Evolutionary conservation across 805 yeast species (phyloP).

Genomic region (Metschnikowia colocasiae): DNA sequence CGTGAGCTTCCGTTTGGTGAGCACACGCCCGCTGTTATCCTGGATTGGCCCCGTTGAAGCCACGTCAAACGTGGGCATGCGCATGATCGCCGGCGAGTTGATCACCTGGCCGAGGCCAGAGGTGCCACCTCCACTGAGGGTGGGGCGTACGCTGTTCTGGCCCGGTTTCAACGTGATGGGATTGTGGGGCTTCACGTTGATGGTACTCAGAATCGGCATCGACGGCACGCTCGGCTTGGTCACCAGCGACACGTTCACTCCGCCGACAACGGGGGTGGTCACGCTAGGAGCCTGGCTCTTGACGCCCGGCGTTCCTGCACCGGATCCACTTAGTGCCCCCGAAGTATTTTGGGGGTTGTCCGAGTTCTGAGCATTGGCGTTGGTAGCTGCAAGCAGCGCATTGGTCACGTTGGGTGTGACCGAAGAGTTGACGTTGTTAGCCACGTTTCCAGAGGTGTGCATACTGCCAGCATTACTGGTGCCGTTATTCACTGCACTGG

Average conservation of each 20-base stretch:
- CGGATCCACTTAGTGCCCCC: background rate
- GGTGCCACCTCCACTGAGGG: constrained; percentile 81
- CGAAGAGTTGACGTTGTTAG: constrained; percentile 10
- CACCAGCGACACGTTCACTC: constrained; percentile 35
- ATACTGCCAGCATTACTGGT: background rate
- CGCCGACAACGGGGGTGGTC: constrained; percentile 16
- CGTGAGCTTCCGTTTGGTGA: constrained; percentile 83
- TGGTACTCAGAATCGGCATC: constrained; percentile 66
- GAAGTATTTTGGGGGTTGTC: background rate
- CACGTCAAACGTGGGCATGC: constrained; percentile 78
- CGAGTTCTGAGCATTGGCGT: constrained; percentile 11
- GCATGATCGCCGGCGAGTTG: constrained; percentile 69
- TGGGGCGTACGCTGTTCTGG: constrained; percentile 54
- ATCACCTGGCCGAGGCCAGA: constrained; percentile 59
- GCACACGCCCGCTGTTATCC: constrained; percentile 69
- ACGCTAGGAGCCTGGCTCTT: constrained; percentile 10
- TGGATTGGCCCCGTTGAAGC: constrained; percentile 33
- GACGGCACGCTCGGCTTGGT: constrained; percentile 58
- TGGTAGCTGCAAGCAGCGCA: constrained; percentile 15
- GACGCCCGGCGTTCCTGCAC: constrained; percentile 6
- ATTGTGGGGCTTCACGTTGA: constrained; percentile 61
- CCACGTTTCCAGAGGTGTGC: background rate
- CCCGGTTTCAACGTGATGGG: constrained; percentile 64
- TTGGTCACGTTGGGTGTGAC: constrained; percentile 25
- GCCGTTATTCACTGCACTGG: constrained; percentile 6